A percentile compares a stretch with the other conserved stretches of the same genome.
Evolutionary conservation across 768 basidiomycete species (phyloP).

Genomic region (Mycena metata): DNA sequence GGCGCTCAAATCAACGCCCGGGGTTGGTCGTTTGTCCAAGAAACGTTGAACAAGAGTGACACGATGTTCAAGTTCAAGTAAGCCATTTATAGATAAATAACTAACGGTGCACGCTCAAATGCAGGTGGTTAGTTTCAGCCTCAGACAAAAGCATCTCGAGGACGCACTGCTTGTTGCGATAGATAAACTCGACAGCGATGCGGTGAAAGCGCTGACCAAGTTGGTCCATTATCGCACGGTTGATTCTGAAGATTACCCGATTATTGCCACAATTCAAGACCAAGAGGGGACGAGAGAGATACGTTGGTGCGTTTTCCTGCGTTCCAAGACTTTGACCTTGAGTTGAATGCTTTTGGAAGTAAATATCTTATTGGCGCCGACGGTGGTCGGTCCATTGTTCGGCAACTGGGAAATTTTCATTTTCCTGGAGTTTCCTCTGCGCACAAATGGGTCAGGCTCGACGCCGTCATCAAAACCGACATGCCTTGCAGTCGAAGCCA

Average conservation of each 20-base stretch:
- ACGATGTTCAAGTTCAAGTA: constrained; percentile 16
- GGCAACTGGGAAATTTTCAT: constrained; percentile 30
- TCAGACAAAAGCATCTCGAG: constrained; percentile 19
- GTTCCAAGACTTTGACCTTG: background rate
- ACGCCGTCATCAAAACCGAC: constrained; percentile 35
- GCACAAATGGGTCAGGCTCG: constrained; percentile 37
- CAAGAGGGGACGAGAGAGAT: constrained; percentile 2
- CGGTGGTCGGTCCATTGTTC: constrained; percentile 36
- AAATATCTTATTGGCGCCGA: constrained; percentile 32
- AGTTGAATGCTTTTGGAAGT: background rate
- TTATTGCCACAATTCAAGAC: constrained; percentile 9
- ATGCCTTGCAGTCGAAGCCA: background rate
- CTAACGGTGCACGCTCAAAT: background rate
- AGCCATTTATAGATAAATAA: too few species aligned
- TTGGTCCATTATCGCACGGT: constrained; percentile 13
- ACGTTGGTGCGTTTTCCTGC: constrained; percentile 6
- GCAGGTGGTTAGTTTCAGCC: constrained; percentile 1
- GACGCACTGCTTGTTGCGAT: background rate
- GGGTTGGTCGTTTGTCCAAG: constrained; percentile 15
- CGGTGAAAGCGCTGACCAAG: constrained; percentile 4
- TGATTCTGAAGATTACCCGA: constrained; percentile 7
- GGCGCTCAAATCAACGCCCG: background rate
- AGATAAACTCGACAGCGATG: background rate
- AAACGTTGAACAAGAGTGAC: background rate
- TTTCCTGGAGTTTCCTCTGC: constrained; percentile 28